Evolutionary conservation across 345 rosid species (phyloP).

Genomic region (Bruguiera gymnorhiza): DNA sequence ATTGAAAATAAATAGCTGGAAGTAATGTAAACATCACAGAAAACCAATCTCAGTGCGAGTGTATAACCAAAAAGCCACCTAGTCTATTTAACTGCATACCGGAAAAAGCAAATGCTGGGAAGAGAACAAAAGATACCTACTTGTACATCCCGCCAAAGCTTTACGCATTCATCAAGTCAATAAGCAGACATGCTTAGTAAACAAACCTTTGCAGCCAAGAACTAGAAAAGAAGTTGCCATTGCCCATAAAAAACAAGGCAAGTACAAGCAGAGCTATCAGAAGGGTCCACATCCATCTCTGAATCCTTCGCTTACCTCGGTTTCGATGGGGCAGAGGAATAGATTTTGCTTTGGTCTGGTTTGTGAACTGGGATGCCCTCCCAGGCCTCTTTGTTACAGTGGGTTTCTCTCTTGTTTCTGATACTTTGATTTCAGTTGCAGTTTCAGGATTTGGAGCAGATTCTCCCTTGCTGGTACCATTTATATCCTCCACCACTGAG

Average conservation of each 20-base stretch:
- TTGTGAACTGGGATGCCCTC: conserved; percentile 43
- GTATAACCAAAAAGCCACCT: too few relatives aligned
- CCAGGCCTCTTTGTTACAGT: conserved; percentile 37
- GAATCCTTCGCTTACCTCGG: conserved; percentile 65
- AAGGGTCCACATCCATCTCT: conserved; percentile 75
- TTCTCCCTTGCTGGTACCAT: conserved; percentile 28
- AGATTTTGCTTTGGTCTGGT: conserved; percentile 56
- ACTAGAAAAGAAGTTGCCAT: conserved; percentile 27
- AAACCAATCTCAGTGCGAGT: too few relatives aligned
- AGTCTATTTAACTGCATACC: too few relatives aligned
- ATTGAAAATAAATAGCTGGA: too few relatives aligned
- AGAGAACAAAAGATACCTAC: too few relatives aligned
- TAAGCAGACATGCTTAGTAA: neutral
- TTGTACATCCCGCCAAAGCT: too few relatives aligned
- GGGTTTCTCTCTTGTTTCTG: conserved; percentile 36
- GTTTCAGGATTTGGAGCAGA: conserved; percentile 30
- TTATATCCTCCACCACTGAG: conserved; percentile 24
- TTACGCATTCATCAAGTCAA: too few relatives aligned
- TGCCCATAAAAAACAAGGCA: conserved; percentile 58
- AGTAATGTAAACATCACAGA: too few relatives aligned
- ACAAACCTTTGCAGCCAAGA: conserved; percentile 1
- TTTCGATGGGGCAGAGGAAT: conserved; percentile 66
- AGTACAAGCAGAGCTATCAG: conserved; percentile 29
- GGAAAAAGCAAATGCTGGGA: too few relatives aligned
- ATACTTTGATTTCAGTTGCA: conserved; percentile 35